Evolutionary conservation across 177 flowering plant species (phyloP), one percentile per base, ranked within the genome.

Genomic region (Vitis hybrid): DNA sequence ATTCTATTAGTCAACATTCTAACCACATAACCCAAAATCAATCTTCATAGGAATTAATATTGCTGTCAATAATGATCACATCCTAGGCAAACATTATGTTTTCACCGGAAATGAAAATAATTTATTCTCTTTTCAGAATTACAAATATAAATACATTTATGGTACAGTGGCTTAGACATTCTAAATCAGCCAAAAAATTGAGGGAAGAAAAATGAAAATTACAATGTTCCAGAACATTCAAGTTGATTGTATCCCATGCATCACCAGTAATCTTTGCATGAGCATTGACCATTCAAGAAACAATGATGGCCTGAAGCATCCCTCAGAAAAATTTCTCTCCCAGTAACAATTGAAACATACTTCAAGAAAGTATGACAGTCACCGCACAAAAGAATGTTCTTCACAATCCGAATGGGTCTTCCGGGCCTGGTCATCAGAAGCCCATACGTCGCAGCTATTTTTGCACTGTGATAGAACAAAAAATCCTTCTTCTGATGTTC

Each of bases 341-440:
- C 72, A 1, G 94, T 83, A 60, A 88, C 88, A 51, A 75, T 49
- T 0, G 99, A 91, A 68, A 82, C 90, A 73, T 77, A 74, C 72
- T 88, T 95, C 68, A 95, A 81, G 77, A 95, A 93, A 26, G 81
- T 75, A 72, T 93, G 98, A 74, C 99, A 93, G 67, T 95, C 98
- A 8, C 98, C 97, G 72, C 99, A 95, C 0, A 93, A 78, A 72
- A 57, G 78, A 57, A 95, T 77, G 74, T 91, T 95, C 84, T 95
- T 95, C 76, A 86, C 75, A 3, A 93, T 84, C 60, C 80, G 78
- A 58, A 93, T 70, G 1, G 93, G 87, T 74, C 77, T 83, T 63
- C 93, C 87, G 1, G 76, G 82, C 58, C 51, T 59, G 7, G 83
- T 84, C 85, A 65, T 80, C 63, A 95, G 74, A 64, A 95, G 83